Evolutionary conservation across 805 yeast species (phyloP).

Genomic region (Maudiozyma saulgeensis): DNA sequence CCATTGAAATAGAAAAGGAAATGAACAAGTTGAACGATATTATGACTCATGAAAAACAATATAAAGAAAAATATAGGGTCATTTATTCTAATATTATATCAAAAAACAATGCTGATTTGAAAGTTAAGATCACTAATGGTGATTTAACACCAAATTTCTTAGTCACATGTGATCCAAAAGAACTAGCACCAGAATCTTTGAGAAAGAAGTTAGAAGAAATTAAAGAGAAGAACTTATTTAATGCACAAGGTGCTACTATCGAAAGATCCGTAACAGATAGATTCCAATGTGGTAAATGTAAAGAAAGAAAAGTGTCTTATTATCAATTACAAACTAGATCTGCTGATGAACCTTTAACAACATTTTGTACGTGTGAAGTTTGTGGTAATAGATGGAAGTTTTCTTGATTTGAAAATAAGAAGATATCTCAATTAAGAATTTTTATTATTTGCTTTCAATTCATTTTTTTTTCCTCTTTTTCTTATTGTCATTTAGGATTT

Average conservation of each 20-base stretch:
- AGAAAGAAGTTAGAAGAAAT: constrained; percentile 78
- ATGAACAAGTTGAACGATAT: constrained; percentile 54
- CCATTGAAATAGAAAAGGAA: constrained; percentile 64
- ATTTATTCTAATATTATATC: constrained; percentile 81
- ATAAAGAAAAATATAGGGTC: constrained; percentile 77
- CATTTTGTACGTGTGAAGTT: constrained; percentile 94
- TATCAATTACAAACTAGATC: constrained; percentile 97
- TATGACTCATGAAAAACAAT: constrained; percentile 41
- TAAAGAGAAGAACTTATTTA: constrained; percentile 81
- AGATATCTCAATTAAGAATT: neutral
- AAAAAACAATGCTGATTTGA: constrained; percentile 78
- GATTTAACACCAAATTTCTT: constrained; percentile 56
- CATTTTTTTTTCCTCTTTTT: neutral
- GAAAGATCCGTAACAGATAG: constrained; percentile 94
- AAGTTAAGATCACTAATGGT: constrained; percentile 58
- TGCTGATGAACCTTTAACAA: constrained; percentile 97
- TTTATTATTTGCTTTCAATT: neutral
- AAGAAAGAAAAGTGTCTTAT: constrained; percentile 91
- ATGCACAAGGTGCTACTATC: constrained; percentile 96
- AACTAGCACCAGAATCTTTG: constrained; percentile 87
- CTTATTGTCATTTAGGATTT: neutral
- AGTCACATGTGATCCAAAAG: constrained; percentile 81
- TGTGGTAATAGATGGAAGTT: constrained; percentile 99
- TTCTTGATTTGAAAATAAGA: constrained; percentile 35
- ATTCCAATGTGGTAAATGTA: constrained; percentile 96